Base-by-base conservation (phyloP, 192 early-diverging fungal species). In the Linnemannia elongata region DNA sequence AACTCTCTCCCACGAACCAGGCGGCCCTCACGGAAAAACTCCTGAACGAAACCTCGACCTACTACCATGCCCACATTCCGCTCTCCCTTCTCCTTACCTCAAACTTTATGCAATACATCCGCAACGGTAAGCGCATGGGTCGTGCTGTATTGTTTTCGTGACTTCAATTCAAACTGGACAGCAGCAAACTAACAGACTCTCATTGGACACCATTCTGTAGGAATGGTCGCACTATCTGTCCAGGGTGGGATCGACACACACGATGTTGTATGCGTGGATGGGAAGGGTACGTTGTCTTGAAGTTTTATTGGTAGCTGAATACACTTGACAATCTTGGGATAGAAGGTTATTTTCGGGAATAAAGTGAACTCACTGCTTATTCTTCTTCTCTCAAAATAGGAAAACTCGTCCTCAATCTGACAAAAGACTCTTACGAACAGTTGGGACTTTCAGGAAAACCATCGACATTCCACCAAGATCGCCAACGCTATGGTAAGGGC, bases 361-460 rank as follows among this genome's bases (percentile, higher is more conserved):
- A 52, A 22, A 52, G 1, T 17, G 49, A 52, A 52, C 49, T 52
- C 15, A 52, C 5, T 22, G 20, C 18, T 52, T 17, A 20, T 52
- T 0, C 49, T 20, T 52, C 49, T 52, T 69, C 8, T 6, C 30
- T 30, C 54, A 47, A 12, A 45, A 30, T 81, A 90, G 90, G 90
- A 70, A 90, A 79, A 30, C 41, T 90, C 27, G 85, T 88, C 22
- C 66, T 90, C 42, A 85, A 83, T 13, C 70, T 90, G 30, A 89
- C 86, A 7, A 90, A 90, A 63, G 90, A 90, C 72, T 80, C 88
- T 1, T 90, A 90, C 38, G 90, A 90, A 39, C 74, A 84, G 35
- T 80, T 90, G 72, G 90, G 90, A 71, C 38, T 90, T 27, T 45
- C 75, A 1, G 90, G 90, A 0, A 57, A 74, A n/a, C 73, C 82